These are phyloP conservation scores for Saccharomycopsis sp. DNA, from an alignment of 805 yeast genomes.

Conservation along the genomic window DNA sequence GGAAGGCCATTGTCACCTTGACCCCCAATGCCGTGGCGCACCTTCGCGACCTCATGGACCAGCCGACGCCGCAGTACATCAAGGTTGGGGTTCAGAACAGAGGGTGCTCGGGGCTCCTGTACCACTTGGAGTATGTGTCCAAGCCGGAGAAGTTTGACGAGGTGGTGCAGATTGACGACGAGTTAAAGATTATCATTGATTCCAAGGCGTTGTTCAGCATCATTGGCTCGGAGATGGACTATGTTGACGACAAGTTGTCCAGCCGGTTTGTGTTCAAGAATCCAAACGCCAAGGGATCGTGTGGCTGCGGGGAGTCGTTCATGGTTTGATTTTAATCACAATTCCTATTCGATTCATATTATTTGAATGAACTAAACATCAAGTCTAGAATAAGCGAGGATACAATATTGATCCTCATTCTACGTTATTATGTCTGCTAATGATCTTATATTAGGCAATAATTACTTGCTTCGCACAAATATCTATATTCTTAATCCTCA, in stretches of 20 bases:
- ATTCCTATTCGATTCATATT: neutral
- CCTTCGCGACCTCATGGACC: constrained; percentile 53
- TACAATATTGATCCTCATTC: too few species aligned
- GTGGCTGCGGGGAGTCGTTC: constrained; percentile 98
- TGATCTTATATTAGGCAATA: too few species aligned
- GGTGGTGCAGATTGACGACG: constrained; percentile 75
- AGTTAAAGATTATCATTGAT: constrained; percentile 85
- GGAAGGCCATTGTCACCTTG: constrained; percentile 82
- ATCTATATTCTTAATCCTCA: too few species aligned
- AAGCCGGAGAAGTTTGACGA: constrained; percentile 95
- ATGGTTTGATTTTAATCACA: constrained; percentile 69
- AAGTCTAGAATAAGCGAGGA: too few species aligned
- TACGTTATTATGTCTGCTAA: too few species aligned
- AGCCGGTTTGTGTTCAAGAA: constrained; percentile 87
- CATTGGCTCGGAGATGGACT: constrained; percentile 97
- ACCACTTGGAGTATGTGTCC: constrained; percentile 82
- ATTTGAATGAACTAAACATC: neutral
- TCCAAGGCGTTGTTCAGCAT: constrained; percentile 93
- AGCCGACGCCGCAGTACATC: constrained; percentile 82
- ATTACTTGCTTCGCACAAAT: too few species aligned
- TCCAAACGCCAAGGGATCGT: constrained; percentile 95
- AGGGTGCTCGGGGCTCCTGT: constrained; percentile 94
- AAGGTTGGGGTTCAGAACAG: constrained; percentile 92
- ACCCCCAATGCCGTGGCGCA: constrained; percentile 71
- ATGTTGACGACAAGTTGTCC: constrained; percentile 88